Percentiles rank a stretch among this genome's conserved stretches.
phyloP scores from a whole-genome alignment of 2,329 filamentous ascomycete genomes.

The Magnaporthales sp. region DNA sequence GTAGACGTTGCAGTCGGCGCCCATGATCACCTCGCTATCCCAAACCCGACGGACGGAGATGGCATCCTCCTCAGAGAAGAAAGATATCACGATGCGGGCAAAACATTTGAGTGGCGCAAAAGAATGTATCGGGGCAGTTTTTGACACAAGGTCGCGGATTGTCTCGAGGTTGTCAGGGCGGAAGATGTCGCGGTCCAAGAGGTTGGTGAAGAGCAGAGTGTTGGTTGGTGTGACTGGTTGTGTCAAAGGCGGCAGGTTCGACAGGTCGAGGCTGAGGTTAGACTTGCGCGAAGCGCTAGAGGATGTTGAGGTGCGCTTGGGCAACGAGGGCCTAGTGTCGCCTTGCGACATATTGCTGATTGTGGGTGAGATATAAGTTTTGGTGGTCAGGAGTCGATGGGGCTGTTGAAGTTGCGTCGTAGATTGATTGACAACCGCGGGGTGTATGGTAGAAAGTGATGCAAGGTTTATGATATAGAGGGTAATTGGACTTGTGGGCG shows the following conservation, averaged over 20 bases:
- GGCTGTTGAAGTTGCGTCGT: background rate
- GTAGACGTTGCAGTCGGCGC: slow-evolving; percentile 60
- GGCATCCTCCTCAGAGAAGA: slow-evolving; percentile 61
- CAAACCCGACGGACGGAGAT: slow-evolving; percentile 63
- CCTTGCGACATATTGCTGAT: slow-evolving; percentile 9
- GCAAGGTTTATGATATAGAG: background rate
- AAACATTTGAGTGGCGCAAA: slow-evolving; percentile 79
- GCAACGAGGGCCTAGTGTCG: slow-evolving; percentile 15
- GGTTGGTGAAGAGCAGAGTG: slow-evolving; percentile 77
- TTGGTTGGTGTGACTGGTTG: slow-evolving; percentile 72
- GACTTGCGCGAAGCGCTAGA: slow-evolving; percentile 35
- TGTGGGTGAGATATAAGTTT: slow-evolving; percentile 4
- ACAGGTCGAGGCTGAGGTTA: slow-evolving; percentile 63
- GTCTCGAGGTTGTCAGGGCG: slow-evolving; percentile 62
- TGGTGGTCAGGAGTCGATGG: background rate
- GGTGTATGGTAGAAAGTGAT: background rate
- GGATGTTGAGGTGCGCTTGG: slow-evolving; percentile 35
- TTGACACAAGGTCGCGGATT: slow-evolving; percentile 62
- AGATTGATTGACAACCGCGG: background rate
- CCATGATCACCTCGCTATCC: slow-evolving; percentile 67
- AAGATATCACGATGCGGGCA: slow-evolving; percentile 72
- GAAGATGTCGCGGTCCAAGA: slow-evolving; percentile 66
- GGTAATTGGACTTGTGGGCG: background rate
- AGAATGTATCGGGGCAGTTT: slow-evolving; percentile 63
- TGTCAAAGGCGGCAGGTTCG: slow-evolving; percentile 58